These are phyloP conservation scores for Trifolium fragiferum DNA, from an alignment of 306 rosid genomes.

Conservation along the genomic window DNA sequence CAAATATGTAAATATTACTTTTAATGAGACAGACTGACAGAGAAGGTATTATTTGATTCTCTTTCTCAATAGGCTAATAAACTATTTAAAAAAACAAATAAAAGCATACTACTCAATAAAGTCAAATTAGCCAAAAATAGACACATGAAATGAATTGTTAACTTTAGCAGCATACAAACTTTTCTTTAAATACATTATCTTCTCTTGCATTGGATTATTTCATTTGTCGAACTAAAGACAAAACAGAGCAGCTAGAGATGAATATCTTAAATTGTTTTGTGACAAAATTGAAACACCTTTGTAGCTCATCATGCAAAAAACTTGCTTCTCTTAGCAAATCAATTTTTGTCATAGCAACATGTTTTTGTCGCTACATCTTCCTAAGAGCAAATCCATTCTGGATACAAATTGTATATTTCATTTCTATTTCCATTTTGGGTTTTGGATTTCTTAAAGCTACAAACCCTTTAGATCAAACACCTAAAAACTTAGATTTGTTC, in stretches of 20 bases:
- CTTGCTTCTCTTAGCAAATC: slow-evolving; percentile 33
- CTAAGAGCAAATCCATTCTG: slow-evolving; percentile 40
- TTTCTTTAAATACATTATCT: neutral
- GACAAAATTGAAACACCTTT: slow-evolving; percentile 38
- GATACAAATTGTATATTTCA: slow-evolving; percentile 54
- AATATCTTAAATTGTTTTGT: neutral
- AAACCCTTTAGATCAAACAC: slow-evolving; percentile 32
- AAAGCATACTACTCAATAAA: no score
- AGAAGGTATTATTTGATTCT: no score
- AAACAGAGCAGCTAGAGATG: neutral
- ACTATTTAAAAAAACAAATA: no score
- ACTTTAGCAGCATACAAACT: neutral
- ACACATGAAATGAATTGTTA: neutral
- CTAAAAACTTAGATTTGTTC: slow-evolving; percentile 53
- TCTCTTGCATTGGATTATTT: neutral
- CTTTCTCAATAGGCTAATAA: no score
- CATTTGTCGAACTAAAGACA: neutral
- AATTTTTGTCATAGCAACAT: slow-evolving; percentile 3
- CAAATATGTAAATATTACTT: no score
- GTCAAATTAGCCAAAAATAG: no score
- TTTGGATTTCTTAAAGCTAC: slow-evolving; percentile 45
- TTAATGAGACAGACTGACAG: no score
- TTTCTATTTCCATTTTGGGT: slow-evolving; percentile 51
- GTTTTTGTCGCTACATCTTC: slow-evolving; percentile 35
- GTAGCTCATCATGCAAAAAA: slow-evolving; percentile 29